A percentile compares a stretch with the other conserved stretches of the same genome.
These are phyloP conservation scores for Auriscalpium microsporum DNA, from an alignment of 768 basidiomycete species.

Conservation along the genomic window DNA sequence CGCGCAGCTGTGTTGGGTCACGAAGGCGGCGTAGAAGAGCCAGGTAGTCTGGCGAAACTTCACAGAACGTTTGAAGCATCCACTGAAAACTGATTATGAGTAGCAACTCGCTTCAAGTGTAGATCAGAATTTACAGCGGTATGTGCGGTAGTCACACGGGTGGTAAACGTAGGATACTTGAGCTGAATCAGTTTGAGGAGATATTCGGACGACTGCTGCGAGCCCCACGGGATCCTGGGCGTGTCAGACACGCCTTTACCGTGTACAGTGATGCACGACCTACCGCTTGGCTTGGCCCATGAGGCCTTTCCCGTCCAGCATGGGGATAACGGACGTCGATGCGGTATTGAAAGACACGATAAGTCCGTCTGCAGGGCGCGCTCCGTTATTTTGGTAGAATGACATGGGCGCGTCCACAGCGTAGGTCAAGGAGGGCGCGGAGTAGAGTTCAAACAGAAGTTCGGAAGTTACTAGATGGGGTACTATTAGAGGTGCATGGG, in stretches of 20 bases:
- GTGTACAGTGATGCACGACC: slow-evolving; percentile 8
- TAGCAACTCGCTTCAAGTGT: neutral
- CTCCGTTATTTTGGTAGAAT: slow-evolving; percentile 71
- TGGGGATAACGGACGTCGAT: slow-evolving; percentile 84
- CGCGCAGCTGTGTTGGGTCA: slow-evolving; percentile 56
- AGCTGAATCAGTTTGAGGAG: slow-evolving; percentile 89
- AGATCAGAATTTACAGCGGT: slow-evolving; percentile 48
- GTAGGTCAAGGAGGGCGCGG: slow-evolving; percentile 77
- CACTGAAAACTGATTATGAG: slow-evolving; percentile 42
- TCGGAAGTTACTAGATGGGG: slow-evolving; percentile 75
- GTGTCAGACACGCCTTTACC: neutral
- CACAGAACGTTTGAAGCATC: slow-evolving; percentile 85
- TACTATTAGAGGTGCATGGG: neutral
- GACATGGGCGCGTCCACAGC: slow-evolving; percentile 89
- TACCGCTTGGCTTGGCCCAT: slow-evolving; percentile 85
- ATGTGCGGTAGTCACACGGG: slow-evolving; percentile 68
- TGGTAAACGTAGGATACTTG: slow-evolving; percentile 91
- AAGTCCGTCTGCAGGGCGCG: slow-evolving; percentile 58
- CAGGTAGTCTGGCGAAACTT: slow-evolving; percentile 73
- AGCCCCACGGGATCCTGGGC: slow-evolving; percentile 87
- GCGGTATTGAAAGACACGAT: slow-evolving; percentile 88
- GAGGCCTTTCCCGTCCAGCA: slow-evolving; percentile 74
- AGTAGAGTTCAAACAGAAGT: slow-evolving; percentile 90
- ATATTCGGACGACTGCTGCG: slow-evolving; percentile 83
- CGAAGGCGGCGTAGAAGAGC: slow-evolving; percentile 56